Conservation (phyloP, 108 stramenopile genomes). For the Cyclotella kingstonii region DNA sequence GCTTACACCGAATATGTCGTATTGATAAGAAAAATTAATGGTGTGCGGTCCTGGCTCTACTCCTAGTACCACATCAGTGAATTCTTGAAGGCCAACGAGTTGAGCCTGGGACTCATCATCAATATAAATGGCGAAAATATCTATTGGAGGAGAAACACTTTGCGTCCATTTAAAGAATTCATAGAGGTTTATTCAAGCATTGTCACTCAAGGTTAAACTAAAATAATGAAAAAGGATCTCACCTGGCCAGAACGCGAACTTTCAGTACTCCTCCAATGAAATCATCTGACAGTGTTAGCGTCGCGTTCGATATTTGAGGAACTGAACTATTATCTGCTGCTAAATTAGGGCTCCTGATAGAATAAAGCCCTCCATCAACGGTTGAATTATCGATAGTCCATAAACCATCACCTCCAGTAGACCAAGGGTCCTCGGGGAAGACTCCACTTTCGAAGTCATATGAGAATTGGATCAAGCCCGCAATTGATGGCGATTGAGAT, state of each 20-base stretch:
- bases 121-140: conserved; percentile 28
- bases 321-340: neutral
- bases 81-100: conserved; percentile 25
- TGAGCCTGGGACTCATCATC: conserved; percentile 11
- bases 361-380: conserved; percentile 15
- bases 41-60: conserved; percentile 20
- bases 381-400: conserved; percentile 22
- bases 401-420: conserved; percentile 29
- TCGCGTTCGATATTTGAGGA: conserved; percentile 15
- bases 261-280: conserved; percentile 12
- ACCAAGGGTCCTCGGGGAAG: conserved; percentile 26
- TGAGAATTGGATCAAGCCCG: too few relatives aligned
- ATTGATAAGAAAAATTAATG: conserved; percentile 37
- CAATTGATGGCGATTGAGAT: too few relatives aligned
- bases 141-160: conserved; percentile 23
- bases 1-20: conserved; percentile 22
- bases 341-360: conserved; percentile 33
- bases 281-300: conserved; percentile 7
- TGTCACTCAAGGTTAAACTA: neutral
- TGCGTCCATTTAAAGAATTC: neutral
- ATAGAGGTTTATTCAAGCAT: too few relatives aligned
- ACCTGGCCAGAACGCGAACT: conserved; percentile 9
- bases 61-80: conserved; percentile 6
- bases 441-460: conserved; percentile 24
- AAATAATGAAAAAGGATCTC: neutral